Conservation (phyloP, 805 yeast species). For the Schwanniomyces vanrijiae region DNA sequence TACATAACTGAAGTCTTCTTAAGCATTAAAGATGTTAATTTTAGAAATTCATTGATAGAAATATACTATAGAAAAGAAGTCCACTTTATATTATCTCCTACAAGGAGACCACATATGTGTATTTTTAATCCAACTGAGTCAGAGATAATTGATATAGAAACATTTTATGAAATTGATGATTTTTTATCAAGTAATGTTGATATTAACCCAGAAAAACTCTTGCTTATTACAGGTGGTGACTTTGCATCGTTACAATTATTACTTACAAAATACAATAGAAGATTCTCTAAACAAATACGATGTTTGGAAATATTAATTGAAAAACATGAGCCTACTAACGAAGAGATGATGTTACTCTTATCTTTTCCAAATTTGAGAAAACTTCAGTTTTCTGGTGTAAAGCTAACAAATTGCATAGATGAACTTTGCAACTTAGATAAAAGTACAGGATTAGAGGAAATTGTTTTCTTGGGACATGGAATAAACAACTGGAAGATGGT, state of each 20-base stretch:
- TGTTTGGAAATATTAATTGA: slow-evolving; percentile 31
- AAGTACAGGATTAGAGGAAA: slow-evolving; percentile 17
- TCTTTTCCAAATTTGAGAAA: slow-evolving; percentile 25
- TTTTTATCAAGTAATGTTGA: slow-evolving; percentile 28
- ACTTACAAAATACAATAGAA: slow-evolving; percentile 16
- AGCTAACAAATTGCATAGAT: slow-evolving; percentile 11
- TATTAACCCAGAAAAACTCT: slow-evolving; percentile 24
- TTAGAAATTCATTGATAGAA: slow-evolving; percentile 23
- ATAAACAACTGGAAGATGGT: slow-evolving; percentile 27
- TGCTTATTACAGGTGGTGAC: slow-evolving; percentile 32
- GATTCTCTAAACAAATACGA: slow-evolving; percentile 12
- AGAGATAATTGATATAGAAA: slow-evolving; percentile 15
- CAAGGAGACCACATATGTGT: slow-evolving; percentile 18
- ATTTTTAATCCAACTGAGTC: slow-evolving; percentile 1
- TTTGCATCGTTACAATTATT: slow-evolving; percentile 25
- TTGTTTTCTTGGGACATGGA: slow-evolving; percentile 34
- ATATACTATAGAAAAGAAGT: slow-evolving; percentile 29
- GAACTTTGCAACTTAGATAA: slow-evolving; percentile 6
- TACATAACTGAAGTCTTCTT: slow-evolving; percentile 25
- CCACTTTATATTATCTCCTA: slow-evolving; percentile 33
- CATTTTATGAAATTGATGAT: slow-evolving; percentile 31
- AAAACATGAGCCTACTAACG: slow-evolving; percentile 16
- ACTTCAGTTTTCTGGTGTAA: slow-evolving; percentile 28
- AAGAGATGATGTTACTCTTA: slow-evolving; percentile 22
- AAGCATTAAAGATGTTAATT: slow-evolving; percentile 11